Evolutionary conservation across 495 filamentous ascomycete genomes (phyloP).

Genomic region (Penicillium samsonianum): DNA sequence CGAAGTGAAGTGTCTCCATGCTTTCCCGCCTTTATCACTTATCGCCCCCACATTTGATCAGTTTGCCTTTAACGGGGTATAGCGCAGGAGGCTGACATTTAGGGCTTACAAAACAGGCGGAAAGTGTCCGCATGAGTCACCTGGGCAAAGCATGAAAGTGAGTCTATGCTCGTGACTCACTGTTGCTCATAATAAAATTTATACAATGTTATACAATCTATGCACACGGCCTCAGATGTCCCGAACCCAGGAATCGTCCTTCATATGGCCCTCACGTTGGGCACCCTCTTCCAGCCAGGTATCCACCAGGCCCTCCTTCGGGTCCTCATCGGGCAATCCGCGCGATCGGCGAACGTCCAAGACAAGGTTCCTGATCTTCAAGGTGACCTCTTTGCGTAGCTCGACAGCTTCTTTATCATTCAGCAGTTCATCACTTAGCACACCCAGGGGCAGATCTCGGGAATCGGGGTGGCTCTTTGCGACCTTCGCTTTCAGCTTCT

Average conservation of each 20-base stretch:
- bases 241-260: constrained; percentile 64
- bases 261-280: constrained; percentile 59
- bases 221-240: constrained; percentile 49
- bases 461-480: constrained; percentile 35
- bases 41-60: constrained; percentile 18
- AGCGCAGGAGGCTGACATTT: not conserved
- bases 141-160: too few species aligned
- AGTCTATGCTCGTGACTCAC: constrained; percentile 13
- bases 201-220: constrained; percentile 26
- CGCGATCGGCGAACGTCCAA: constrained; percentile 68
- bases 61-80: too few species aligned
- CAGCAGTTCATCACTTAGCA: constrained; percentile 68
- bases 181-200: constrained; percentile 13
- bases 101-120: not conserved
- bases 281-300: constrained; percentile 60
- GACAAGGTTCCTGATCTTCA: constrained; percentile 75
- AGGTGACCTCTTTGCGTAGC: constrained; percentile 79
- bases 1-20: constrained; percentile 7
- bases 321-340: constrained; percentile 79
- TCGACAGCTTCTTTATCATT: constrained; percentile 71
- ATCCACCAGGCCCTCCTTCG: constrained; percentile 62
- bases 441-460: constrained; percentile 52
- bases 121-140: too few species aligned
- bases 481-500: constrained; percentile 54
- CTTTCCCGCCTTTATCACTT: constrained; percentile 13